These are phyloP conservation scores for Salix purpurea DNA, from an alignment of 345 rosid genomes.

Conservation along the genomic window DNA sequence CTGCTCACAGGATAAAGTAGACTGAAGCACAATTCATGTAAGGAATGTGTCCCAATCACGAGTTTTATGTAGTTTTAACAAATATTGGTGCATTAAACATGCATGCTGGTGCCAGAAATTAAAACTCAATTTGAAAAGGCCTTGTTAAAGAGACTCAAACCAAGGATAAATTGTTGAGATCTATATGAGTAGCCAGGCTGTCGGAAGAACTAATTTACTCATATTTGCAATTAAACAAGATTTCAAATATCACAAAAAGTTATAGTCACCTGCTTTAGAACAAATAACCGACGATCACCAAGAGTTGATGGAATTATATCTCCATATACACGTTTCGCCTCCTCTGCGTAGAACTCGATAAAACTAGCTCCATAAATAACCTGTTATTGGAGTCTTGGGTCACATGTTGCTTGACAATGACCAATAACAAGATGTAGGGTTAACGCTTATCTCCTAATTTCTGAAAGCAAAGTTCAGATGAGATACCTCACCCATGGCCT, in stretches of 20 bases:
- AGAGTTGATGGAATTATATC: constrained; percentile 82
- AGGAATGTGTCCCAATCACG: neutral
- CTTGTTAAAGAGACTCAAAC: neutral
- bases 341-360: constrained; percentile 88
- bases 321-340: constrained; percentile 90
- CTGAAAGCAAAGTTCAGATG: constrained; percentile 14
- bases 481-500: constrained; percentile 87
- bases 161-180: neutral
- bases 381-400: constrained; percentile 39
- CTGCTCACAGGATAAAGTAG: neutral
- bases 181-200: neutral
- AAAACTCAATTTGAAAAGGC: neutral
- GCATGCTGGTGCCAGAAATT: neutral
- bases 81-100: too few relatives aligned
- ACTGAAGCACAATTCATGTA: neutral
- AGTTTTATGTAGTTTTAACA: neutral
- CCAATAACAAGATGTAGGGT: neutral
- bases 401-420: constrained; percentile 8
- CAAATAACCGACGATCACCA: constrained; percentile 77
- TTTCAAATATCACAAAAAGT: neutral
- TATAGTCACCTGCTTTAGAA: constrained; percentile 69
- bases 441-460: constrained; percentile 23
- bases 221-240: neutral
- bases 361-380: constrained; percentile 86
- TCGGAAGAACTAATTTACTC: neutral